These are phyloP conservation scores for Chlamydomonas incerta DNA, from an alignment of 139 green algal genomes.

Conservation along the genomic window DNA sequence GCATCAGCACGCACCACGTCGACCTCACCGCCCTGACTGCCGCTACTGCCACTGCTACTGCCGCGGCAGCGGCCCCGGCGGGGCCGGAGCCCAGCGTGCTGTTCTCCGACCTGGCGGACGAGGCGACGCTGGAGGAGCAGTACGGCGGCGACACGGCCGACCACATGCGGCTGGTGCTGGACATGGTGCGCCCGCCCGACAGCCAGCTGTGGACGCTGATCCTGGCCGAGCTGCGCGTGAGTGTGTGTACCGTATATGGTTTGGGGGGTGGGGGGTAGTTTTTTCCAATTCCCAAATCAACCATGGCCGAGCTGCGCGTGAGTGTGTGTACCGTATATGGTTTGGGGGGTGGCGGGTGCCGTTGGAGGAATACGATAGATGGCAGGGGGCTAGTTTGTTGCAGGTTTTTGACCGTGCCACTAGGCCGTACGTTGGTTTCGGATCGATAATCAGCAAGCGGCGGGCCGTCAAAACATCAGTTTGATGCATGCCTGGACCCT, in stretches of 20 bases:
- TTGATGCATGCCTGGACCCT: too few species aligned
- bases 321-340: neutral
- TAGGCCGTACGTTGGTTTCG: too few species aligned
- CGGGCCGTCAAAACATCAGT: too few species aligned
- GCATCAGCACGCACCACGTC: slow-evolving; percentile 26
- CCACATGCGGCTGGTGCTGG: neutral
- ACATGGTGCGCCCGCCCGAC: slow-evolving; percentile 4
- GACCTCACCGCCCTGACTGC: neutral
- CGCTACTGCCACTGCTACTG: neutral
- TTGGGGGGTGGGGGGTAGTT: too few species aligned
- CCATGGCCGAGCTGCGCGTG: slow-evolving; percentile 21
- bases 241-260: neutral
- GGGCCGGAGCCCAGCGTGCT: neutral
- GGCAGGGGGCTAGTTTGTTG: too few species aligned
- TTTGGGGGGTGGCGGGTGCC: too few species aligned
- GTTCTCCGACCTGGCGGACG: neutral
- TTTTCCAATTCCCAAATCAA: too few species aligned
- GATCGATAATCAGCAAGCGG: too few species aligned
- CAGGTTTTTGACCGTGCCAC: too few species aligned
- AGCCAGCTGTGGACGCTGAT: slow-evolving; percentile 39
- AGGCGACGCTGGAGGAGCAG: neutral
- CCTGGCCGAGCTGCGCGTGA: slow-evolving; percentile 11
- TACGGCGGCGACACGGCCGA: neutral
- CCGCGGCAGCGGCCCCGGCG: neutral
- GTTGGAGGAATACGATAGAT: too few species aligned